A percentile compares a stretch with the other conserved stretches of the same genome.
These are phyloP conservation scores for Starmerella sirachaensis DNA, from an alignment of 805 yeast genomes.

Conservation along the genomic window DNA sequence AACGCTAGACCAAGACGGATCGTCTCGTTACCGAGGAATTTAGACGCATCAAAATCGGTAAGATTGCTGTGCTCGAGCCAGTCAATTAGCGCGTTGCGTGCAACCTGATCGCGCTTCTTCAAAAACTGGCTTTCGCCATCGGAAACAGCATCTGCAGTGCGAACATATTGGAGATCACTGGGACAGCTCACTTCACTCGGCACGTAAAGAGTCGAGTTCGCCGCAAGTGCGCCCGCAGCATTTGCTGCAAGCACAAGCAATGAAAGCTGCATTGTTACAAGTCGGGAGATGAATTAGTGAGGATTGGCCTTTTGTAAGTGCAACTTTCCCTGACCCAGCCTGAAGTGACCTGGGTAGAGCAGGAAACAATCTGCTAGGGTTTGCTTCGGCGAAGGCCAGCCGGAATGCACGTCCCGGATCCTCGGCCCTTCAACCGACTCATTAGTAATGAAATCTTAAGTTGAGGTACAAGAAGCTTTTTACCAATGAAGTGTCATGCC, in stretches of 20 bases:
- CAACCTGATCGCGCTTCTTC: constrained; percentile 24
- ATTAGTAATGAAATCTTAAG: too few relatives aligned
- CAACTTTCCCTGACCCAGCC: too few relatives aligned
- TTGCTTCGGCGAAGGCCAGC: too few relatives aligned
- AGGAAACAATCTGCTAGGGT: too few relatives aligned
- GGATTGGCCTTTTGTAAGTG: neutral
- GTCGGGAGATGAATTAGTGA: neutral
- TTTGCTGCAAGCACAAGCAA: constrained; percentile 1
- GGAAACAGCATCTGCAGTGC: constrained; percentile 26
- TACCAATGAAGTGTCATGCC: too few relatives aligned
- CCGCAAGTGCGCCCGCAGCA: constrained; percentile 5
- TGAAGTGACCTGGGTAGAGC: too few relatives aligned
- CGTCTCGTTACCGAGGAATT: constrained; percentile 25
- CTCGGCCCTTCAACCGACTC: too few relatives aligned
- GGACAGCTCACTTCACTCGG: constrained; percentile 30
- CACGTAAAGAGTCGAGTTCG: constrained; percentile 30
- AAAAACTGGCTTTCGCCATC: constrained; percentile 27
- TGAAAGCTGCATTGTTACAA: constrained; percentile 1
- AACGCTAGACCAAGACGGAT: constrained; percentile 36
- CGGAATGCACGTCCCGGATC: too few relatives aligned
- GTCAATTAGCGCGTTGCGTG: constrained; percentile 32
- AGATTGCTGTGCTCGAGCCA: constrained; percentile 38
- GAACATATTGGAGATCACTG: constrained; percentile 23
- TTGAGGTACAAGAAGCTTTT: too few relatives aligned
- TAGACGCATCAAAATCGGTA: constrained; percentile 38